Evolutionary conservation across 768 basidiomycete species (phyloP), one percentile per base, ranked within the genome.

Genomic region (Rhizopogon sp.): DNA sequence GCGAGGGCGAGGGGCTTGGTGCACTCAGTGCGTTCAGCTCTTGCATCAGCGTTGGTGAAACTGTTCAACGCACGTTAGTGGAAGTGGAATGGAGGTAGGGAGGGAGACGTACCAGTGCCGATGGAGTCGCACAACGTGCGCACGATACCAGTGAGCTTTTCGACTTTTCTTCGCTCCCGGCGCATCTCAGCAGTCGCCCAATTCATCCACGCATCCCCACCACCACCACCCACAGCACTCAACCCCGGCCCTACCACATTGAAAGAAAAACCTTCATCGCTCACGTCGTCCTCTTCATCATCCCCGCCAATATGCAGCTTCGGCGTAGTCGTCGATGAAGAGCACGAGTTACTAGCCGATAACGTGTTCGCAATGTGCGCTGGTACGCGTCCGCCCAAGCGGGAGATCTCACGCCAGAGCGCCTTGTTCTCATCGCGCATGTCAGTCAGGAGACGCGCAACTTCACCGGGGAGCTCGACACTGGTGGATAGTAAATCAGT

Each of bases 381-480:
- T 10, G 67, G 68, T 13, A 68, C 37, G n/a, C 62, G 67, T 14
- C 57, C 55, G 22, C 60, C 56, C 7, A 69, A 33, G 7, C 59
- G 58, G 16, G 8, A 54, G 40, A 69, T 22, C 45, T 74, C 75
- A 43, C 57, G 60, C 76, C 79, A 82, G 55, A 90, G 76, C 28
- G 82, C 72, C 44, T 80, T 70, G 60, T 89, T 87, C 66, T 90
- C 88, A 6, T 88, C 87, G 47, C 84, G 77, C 78, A 91, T 85
- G 8, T 82, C 79, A 13, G 73, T 72, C 8, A 92, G 76, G 13
- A 64, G 58, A 52, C 60, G 62, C 5, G 70, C 73, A 50, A 89
- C 87, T 76, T 92, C 90, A 6, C 88, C 87, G 2, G 90, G 90
- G 31, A 91, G 77, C 69, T 91, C 89, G 39, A 90, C 83, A 28